Base-by-base conservation (phyloP, 306 rosid genomes). In the Rosa chinensis region DNA sequence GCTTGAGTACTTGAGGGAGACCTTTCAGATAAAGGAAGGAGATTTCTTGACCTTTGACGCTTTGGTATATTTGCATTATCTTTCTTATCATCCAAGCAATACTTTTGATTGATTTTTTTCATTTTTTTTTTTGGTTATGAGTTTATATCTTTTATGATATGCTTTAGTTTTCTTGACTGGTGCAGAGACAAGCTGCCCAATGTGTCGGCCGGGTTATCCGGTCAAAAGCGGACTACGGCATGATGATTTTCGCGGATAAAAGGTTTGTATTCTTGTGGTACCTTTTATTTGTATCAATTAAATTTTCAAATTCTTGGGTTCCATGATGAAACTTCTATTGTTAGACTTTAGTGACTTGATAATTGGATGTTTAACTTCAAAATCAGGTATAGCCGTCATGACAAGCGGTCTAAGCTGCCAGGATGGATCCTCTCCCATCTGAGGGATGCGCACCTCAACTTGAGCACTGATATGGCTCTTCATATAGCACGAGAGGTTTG, bases 161-260 rank as follows among this genome's bases (percentile, higher is more conserved):
- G 23, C 32, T n/a, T 63, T 74, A 62, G 35, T 75, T 45, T 78
- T 77, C 37, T 74, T 70, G 76, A 64, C 20, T 61, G 85, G 82
- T 74, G 21, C 92, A 91, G 99, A 93, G 99, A 84, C 99, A 93
- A 86, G 98, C 99, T 76, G 99, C 98, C 62, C 99, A 93, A 82
- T 95, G 99, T 69, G 99, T 95, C 64, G 97, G 99, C 16, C 92
- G 98, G 76, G 99, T 91, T 56, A 95, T 95, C 79, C 90, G 98
- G 37, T 95, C 99, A 21, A 95, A 95, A 87, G 98, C 99, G 20
- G 99, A 95, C 86, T 95, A 92, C 64, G 99, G 99, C 45, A 95
- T 95, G 99, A 95, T 93, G 99, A 91, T 95, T 82, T 95, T 95
- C 81, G 99, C 99, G 4, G 99, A 91, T 89, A 95, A 95, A 82